Evolutionary conservation across 148 eudicot genomes (phyloP), one percentile per base, ranked within the genome.

Genomic region (Pharnaceum exiguum): DNA sequence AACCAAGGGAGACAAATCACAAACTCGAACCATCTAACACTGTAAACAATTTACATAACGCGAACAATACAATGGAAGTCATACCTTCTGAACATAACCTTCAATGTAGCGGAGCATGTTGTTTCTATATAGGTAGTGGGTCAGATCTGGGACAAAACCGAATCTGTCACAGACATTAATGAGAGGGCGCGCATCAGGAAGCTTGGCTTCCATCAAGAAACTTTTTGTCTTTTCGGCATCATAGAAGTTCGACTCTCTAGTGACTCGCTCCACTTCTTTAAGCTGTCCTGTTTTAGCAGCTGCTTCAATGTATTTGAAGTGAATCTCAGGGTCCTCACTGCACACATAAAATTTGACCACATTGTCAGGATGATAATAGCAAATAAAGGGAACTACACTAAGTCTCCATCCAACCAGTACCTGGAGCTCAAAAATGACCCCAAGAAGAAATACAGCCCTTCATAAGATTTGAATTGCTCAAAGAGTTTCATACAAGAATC

Each of bases 41-140:
- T 13, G 18, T 12, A 56, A 10, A 11, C 5, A 10, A 28, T 55
- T 40, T 35, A 51, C 7, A 63, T 26, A 24, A 50, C 51, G 53
- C 38, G 55, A 55, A 28, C 15, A 7, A 9, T 25, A 16, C 35
- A 42, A 50, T 5, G 31, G 28, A 42, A 17, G 35, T 7, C 32
- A 13, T 70, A 89, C 98, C 98, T 93, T 93, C 66, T 93, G 98
- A 52, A 93, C 98, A 79, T 93, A 93, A 44, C 98, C 98, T 83
- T 93, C 98, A 43, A 93, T 93, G 51, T 93, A 93, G 0, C 98
- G 98, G 47, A 93, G 98, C 98, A 93, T 93, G 83, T 93, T 93
- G 73, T 63, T 69, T 23, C 81, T 57, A 67, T 87, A 87, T n/a
- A 87, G 77, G 73, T 87, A 84, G 73, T 87, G 95, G 36, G 95